phyloP scores from a whole-genome alignment of 371 early-diverging fungal genomes.

The Apophysomyces ossiformis region DNA sequence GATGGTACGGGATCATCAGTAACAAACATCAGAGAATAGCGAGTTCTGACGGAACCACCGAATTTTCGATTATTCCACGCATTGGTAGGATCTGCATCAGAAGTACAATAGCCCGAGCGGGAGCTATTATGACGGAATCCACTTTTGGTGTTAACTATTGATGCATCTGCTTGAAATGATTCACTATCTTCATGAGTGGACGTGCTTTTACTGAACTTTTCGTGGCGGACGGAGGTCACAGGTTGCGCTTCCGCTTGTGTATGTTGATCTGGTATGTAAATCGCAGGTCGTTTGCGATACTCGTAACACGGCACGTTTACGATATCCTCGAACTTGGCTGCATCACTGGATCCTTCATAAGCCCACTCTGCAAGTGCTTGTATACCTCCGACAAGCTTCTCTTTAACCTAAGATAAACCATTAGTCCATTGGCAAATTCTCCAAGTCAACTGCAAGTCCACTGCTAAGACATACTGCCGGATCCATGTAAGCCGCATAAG shows the following conservation, averaged over 20 bases:
- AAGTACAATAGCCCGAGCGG: background rate
- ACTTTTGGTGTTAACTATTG: no score
- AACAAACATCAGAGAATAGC: background rate
- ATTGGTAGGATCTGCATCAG: background rate
- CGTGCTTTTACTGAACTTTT: no score
- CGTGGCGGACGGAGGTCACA: no score
- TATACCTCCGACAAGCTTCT: background rate
- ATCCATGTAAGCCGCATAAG: background rate
- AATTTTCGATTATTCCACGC: background rate
- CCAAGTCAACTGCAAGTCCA: background rate
- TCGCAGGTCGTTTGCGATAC: no score
- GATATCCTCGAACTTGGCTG: no score
- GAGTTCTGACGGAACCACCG: background rate
- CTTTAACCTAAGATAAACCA: background rate
- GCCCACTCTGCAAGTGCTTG: no score
- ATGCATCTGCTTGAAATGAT: no score
- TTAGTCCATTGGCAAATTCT: background rate
- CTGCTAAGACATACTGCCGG: background rate
- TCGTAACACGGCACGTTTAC: no score
- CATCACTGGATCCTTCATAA: no score
- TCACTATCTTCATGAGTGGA: no score
- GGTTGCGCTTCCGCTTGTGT: no score
- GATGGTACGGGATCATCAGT: background rate
- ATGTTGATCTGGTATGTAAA: no score
- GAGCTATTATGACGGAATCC: background rate